Evolutionary conservation across 345 rosid genomes (phyloP).

Genomic region (Combretum micranthum): DNA sequence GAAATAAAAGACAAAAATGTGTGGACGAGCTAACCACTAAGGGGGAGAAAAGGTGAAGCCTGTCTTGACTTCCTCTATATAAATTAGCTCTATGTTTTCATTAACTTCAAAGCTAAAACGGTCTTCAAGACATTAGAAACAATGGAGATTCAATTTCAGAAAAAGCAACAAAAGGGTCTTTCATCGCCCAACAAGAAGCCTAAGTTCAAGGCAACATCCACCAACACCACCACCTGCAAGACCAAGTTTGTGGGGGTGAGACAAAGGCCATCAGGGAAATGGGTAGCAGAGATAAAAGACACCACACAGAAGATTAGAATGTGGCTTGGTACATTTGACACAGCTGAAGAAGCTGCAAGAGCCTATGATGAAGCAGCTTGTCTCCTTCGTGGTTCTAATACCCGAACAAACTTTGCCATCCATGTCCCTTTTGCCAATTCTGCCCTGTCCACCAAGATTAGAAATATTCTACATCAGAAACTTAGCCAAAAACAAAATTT

Average conservation of each 20-base stretch:
- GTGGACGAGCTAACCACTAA: slow-evolving; percentile 46
- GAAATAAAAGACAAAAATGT: slow-evolving; percentile 15
- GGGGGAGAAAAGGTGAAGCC: slow-evolving; percentile 10
- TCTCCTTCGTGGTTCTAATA: slow-evolving; percentile 78
- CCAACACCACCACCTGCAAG: slow-evolving; percentile 12
- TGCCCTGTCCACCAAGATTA: slow-evolving; percentile 58
- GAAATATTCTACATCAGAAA: slow-evolving; percentile 70
- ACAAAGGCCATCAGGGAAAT: slow-evolving; percentile 85
- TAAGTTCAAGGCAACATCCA: slow-evolving; percentile 20
- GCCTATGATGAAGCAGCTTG: slow-evolving; percentile 91
- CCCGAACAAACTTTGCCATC: slow-evolving; percentile 68
- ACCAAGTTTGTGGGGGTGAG: slow-evolving; percentile 77
- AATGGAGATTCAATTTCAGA: slow-evolving; percentile 19
- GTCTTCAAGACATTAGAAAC: background rate
- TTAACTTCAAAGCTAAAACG: background rate
- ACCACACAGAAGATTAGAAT: slow-evolving; percentile 77
- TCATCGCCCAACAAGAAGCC: slow-evolving; percentile 14
- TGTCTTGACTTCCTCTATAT: slow-evolving; percentile 9
- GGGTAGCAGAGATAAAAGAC: slow-evolving; percentile 96
- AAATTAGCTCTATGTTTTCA: slow-evolving; percentile 7
- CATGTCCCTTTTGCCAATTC: slow-evolving; percentile 38
- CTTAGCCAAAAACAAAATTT: slow-evolving; percentile 31
- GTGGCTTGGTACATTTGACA: slow-evolving; percentile 87
- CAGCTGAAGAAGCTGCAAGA: slow-evolving; percentile 80
- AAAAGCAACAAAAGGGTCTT: slow-evolving; percentile 1